Base-by-base conservation (phyloP, 495 filamentous ascomycete genomes). In the Astrothelium subdiscretum region DNA sequence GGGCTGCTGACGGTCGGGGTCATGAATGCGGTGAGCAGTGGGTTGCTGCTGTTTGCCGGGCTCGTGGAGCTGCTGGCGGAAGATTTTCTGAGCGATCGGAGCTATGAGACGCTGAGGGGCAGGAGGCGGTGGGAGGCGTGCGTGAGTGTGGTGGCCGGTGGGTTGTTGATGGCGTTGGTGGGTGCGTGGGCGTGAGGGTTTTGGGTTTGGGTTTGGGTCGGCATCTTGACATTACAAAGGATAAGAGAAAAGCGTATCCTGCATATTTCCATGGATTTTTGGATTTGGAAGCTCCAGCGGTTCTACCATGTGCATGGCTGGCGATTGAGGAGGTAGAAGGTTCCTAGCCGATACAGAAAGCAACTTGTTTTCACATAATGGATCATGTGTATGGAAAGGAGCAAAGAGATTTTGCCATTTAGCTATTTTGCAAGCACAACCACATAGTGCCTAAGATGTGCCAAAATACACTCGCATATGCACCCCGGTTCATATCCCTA, bases 41-140 rank as follows among this genome's bases (percentile, higher is more conserved):
- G 92, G 0, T 75, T 97, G 57, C 71, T 97, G 58, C 78, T 97
- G 11, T 97, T 96, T 74, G 92, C 92, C 0, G 92, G 92, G 3
- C 73, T 97, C 60, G 92, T 96, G 0, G 91, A 96, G 73, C 75
- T 97, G 51, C 79, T 97, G 13, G 90, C 92, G 4, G 92, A 97
- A 74, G 92, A 97, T 70, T 97, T 97, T 72, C 72, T 97, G 67
- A 88, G 85, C 60, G 90, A 96, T 67, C 83, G 87, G 71, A 96
- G 92, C 69, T 97, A 95, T 77, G 79, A 76, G 63, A 75, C 78
- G 12, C 73, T 97, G 60, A 84, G 78, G 54, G 92, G 92, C 0
- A 77, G 77, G 69, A 83, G 81, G 67, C 80, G 92, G 59, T 68
- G 89, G 44, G 78, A 89, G 63, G 92, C 92, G 24, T 95, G 86